Base-by-base conservation (phyloP, 2,329 filamentous ascomycete genomes). In the Fusarium goolgardi region DNA sequence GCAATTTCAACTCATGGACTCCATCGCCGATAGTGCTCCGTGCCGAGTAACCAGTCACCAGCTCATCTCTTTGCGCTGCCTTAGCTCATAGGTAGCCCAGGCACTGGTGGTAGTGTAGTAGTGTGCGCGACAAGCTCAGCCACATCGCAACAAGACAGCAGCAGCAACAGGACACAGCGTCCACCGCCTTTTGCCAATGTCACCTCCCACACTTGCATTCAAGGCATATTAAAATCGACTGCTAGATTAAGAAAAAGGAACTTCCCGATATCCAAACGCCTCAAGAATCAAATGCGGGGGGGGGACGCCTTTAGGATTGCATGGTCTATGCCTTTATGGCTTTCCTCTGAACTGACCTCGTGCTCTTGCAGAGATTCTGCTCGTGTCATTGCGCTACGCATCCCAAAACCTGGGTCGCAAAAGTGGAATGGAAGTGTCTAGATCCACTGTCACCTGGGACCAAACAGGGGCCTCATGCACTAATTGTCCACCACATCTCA, bases 181-280 rank as follows among this genome's bases (percentile, higher is more conserved):
- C 67, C 67, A 70, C 67, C 67, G 67, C 67, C 67, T 70, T 70
- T 70, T 58, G 46, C 50, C 40, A 55, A 62, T 55, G 51, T 46
- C 50, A 55, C 59, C 34, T 51, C n/a, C 43, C 34, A 52, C 49
- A 54, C 50, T 45, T 40, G 37, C 43, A 35, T 25, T 37, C 35
- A 55, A 65, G 31, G 45, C 32, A 62, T 44, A n/a, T n/a, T n/a
- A n/a, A 31, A 37, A 11, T 31, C 13, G 27, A 21, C 25, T 46
- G 20, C 23, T 40, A 43, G 25, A 45, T 46, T 10, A 27, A 27
- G 1, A 47, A 51, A 53, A 49, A 29, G 20, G 20, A 21, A 18
- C 31, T 16, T 40, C 31, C 44, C 51, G 29, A 32, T 45, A 34
- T 25, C 23, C 23, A 45, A 35, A 27, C 10, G 12, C 23, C 37